Base-by-base conservation (phyloP, 2,329 filamentous ascomycete species). In the Tricladium varicosporioides region DNA sequence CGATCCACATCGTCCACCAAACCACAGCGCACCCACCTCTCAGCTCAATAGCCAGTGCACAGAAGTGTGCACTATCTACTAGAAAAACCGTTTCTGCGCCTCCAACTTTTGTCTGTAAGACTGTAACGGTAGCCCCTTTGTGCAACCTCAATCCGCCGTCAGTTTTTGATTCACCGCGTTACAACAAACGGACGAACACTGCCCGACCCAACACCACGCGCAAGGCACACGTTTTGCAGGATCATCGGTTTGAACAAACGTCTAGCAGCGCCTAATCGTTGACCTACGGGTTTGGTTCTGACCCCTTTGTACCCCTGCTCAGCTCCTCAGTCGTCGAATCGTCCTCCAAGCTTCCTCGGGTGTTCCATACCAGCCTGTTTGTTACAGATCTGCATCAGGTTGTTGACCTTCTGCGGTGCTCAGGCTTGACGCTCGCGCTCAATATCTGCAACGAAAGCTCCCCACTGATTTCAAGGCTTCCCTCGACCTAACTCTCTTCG, bases 321-420 rank as follows among this genome's bases (percentile, higher is more conserved):
- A n/a, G 36, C n/a, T n/a, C 36, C 32, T 40, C 36, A 13, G 36
- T n/a, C 11, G 36, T 40, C 36, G 36, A 40, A 13, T 40, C 36
- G 36, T 63, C 61, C 57, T 58, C 58, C 56, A 58, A 64, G 54
- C 65, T 70, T 72, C 66, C 62, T 66, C 65, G 64, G 63, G 56
- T 67, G 65, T 71, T 71, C 67, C 65, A 72, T 15, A 48, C 44
- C 31, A 48, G 49, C 53, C 31, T 48, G 36, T 58, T 27, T 71
- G 71, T 71, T 70, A 73, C 71, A 73, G 69, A 67, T 68, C 53
- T 74, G 73, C 71, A 62, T 73, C 72, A 73, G 70, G 67, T 71
- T 54, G 63, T 67, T 67, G 68, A 70, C 67, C 22, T 27, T 69
- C 64, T 22, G n/a, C 47, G 7, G 53, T 53, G 54, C 60, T 61